Percentiles rank a stretch among this genome's conserved stretches.
These are phyloP conservation scores for Suillus fuscotomentosus DNA, from an alignment of 768 basidiomycete genomes.

Conservation along the genomic window DNA sequence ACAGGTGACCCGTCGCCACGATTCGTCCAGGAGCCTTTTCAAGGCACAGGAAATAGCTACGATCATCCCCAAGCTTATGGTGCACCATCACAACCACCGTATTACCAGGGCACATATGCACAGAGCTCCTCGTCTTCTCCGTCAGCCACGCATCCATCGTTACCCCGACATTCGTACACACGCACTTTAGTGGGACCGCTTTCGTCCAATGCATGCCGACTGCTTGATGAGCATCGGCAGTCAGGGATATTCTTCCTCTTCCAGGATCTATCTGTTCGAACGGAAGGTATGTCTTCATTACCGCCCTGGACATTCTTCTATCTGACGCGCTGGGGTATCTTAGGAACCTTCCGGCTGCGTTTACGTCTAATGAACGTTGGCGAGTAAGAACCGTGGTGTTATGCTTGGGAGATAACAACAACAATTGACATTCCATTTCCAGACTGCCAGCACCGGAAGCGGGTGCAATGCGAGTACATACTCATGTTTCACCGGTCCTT, in stretches of 20 bases:
- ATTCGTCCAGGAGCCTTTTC: slow-evolving; percentile 21
- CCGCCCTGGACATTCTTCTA: slow-evolving; percentile 20
- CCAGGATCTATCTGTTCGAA: slow-evolving; percentile 90
- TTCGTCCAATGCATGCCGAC: slow-evolving; percentile 80
- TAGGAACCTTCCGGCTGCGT: slow-evolving; percentile 83
- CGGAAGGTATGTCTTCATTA: slow-evolving; percentile 64
- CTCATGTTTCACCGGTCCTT: slow-evolving; percentile 68
- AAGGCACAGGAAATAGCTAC: slow-evolving; percentile 18
- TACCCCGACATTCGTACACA: slow-evolving; percentile 73
- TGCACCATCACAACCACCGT: slow-evolving; percentile 26
- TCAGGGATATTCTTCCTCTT: slow-evolving; percentile 93
- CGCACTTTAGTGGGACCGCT: slow-evolving; percentile 90
- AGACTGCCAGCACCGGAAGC: slow-evolving; percentile 74
- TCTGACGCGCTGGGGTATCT: slow-evolving; percentile 19
- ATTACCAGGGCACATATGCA: slow-evolving; percentile 26
- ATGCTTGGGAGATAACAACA: slow-evolving; percentile 13
- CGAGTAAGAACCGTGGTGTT: slow-evolving; percentile 59
- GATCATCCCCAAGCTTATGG: slow-evolving; percentile 23
- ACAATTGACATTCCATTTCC: slow-evolving; percentile 21
- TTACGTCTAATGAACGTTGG: slow-evolving; percentile 89
- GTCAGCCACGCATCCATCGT: slow-evolving; percentile 36
- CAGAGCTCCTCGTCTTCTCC: slow-evolving; percentile 29
- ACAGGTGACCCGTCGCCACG: slow-evolving; percentile 14
- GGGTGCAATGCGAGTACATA: slow-evolving; percentile 65
- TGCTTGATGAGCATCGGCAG: slow-evolving; percentile 82